Conservation (phyloP, 2,329 filamentous ascomycete genomes). For the Botrytis hyacinthi region DNA sequence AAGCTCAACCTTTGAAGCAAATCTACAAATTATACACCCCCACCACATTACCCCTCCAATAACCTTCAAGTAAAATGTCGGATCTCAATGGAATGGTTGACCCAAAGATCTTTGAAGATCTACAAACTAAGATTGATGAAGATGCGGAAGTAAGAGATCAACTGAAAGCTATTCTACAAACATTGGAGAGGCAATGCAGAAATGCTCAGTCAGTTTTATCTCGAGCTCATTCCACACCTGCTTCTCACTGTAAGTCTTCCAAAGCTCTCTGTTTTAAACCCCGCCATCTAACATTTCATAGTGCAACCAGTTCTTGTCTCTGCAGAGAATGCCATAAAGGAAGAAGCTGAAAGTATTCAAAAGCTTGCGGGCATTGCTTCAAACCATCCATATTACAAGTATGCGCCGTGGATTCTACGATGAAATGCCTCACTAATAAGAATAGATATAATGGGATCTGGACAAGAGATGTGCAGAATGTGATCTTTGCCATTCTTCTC, state of each 20-base stretch:
- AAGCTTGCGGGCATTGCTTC: slow-evolving; percentile 73
- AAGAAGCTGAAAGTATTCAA: slow-evolving; percentile 68
- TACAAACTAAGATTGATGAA: slow-evolving; percentile 87
- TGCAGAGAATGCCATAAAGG: slow-evolving; percentile 66
- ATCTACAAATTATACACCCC: background rate
- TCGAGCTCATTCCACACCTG: slow-evolving; percentile 82
- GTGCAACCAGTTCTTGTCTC: slow-evolving; percentile 68
- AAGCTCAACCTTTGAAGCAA: background rate
- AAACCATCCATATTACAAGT: slow-evolving; percentile 96
- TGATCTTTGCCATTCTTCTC: slow-evolving; percentile 58
- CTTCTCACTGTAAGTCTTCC: slow-evolving; percentile 53
- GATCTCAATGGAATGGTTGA: slow-evolving; percentile 46
- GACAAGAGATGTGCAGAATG: slow-evolving; percentile 79
- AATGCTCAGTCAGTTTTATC: slow-evolving; percentile 81
- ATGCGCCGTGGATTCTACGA: slow-evolving; percentile 25
- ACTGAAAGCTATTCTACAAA: slow-evolving; percentile 76
- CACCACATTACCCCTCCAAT: slow-evolving; percentile 14
- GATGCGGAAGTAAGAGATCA: slow-evolving; percentile 80
- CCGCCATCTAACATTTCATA: slow-evolving; percentile 39
- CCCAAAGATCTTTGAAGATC: slow-evolving; percentile 76
- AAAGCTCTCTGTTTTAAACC: background rate
- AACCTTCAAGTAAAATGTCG: slow-evolving; percentile 24
- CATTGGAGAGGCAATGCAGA: slow-evolving; percentile 78
- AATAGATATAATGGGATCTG: slow-evolving; percentile 77
- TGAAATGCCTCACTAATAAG: slow-evolving; percentile 19